Conservation (phyloP, 148 eudicot species). For the Amaranthus cruentus region DNA sequence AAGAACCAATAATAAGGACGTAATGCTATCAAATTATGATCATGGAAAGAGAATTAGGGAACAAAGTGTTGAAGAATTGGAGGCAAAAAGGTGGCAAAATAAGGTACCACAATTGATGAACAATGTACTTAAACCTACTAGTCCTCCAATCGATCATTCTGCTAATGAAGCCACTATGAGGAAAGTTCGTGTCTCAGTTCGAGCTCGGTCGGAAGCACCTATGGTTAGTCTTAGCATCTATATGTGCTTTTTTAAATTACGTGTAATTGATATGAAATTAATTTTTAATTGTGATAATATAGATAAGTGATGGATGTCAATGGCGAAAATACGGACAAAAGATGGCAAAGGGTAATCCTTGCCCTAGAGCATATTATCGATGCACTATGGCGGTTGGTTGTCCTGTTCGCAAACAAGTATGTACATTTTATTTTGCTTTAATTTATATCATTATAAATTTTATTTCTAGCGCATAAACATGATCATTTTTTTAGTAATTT, state of each 20-base stretch:
- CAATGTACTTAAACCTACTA: slow-evolving; percentile 17
- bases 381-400: slow-evolving; percentile 97
- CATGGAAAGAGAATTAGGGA: slow-evolving; percentile 46
- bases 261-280: no score
- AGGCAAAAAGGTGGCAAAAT: slow-evolving; percentile 46
- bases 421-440: slow-evolving; percentile 2
- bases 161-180: slow-evolving; percentile 76
- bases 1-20: slow-evolving; percentile 16
- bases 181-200: slow-evolving; percentile 68
- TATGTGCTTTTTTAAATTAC: neutral
- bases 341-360: slow-evolving; percentile 31
- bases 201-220: slow-evolving; percentile 72
- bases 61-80: slow-evolving; percentile 43
- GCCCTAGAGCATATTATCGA: slow-evolving; percentile 30
- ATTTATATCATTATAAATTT: no score
- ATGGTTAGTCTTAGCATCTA: slow-evolving; percentile 40
- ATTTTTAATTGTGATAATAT: no score
- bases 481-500: neutral
- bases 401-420: slow-evolving; percentile 93
- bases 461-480: no score
- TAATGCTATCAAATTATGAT: slow-evolving; percentile 15
- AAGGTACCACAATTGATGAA: slow-evolving; percentile 47
- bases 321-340: slow-evolving; percentile 31
- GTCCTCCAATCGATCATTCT: slow-evolving; percentile 32
- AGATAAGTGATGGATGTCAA: slow-evolving; percentile 23